A percentile compares a stretch with the other conserved stretches of the same genome.
phyloP scores from a whole-genome alignment of 768 basidiomycete genomes.

The Collybia nuda region DNA sequence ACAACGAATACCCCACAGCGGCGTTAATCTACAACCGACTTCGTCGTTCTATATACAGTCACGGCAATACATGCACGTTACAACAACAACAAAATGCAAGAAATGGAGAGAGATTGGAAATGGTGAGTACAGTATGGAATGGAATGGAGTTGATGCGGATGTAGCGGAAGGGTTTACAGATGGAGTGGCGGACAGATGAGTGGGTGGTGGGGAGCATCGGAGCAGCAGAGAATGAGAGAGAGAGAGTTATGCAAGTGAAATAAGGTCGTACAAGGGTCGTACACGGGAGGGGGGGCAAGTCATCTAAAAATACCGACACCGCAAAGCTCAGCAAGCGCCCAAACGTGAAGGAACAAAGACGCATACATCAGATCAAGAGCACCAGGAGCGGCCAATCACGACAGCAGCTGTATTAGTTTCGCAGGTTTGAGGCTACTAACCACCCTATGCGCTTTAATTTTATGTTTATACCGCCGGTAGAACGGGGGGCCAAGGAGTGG shows the following conservation, averaged over 20 bases:
- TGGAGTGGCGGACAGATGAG: too few relatives aligned
- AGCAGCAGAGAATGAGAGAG: too few relatives aligned
- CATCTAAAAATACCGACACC: too few relatives aligned
- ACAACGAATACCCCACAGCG: too few relatives aligned
- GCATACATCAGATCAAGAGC: too few relatives aligned
- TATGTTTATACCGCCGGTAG: constrained; percentile 27
- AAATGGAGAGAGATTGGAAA: not conserved
- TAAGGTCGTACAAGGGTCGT: too few relatives aligned
- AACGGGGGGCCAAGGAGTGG: constrained; percentile 40
- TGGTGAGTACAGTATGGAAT: not conserved
- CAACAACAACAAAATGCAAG: not conserved
- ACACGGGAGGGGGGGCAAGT: too few relatives aligned
- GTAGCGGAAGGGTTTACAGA: too few relatives aligned
- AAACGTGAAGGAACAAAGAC: too few relatives aligned
- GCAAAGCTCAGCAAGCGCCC: too few relatives aligned
- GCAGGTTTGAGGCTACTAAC: constrained; percentile 1
- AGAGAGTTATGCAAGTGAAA: too few relatives aligned
- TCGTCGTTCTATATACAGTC: not conserved
- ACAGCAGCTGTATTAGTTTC: not conserved
- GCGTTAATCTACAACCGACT: not conserved
- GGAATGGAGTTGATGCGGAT: not conserved
- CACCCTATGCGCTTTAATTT: not conserved
- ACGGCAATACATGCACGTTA: not conserved
- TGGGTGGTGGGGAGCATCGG: too few relatives aligned
- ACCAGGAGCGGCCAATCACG: not conserved